These are phyloP conservation scores for Brassica hybrid DNA, from an alignment of 441 rosid genomes.

Conservation along the genomic window DNA sequence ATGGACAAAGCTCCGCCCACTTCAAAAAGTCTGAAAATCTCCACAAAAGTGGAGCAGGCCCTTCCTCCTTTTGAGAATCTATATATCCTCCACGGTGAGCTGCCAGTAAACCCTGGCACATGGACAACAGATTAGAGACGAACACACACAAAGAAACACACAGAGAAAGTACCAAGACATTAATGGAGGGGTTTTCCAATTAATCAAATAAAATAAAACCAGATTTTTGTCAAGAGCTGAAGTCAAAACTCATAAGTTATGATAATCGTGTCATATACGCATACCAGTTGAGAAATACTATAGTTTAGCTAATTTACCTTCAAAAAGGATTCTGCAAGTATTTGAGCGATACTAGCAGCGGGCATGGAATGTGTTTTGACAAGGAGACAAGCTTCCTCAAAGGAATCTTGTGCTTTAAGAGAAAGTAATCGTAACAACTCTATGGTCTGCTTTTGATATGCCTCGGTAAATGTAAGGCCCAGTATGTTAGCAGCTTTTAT, in stretches of 20 bases:
- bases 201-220: slow-evolving; percentile 30
- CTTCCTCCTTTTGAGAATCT: slow-evolving; percentile 97
- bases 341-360: slow-evolving; percentile 88
- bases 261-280: slow-evolving; percentile 8
- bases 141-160: neutral
- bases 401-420: slow-evolving; percentile 98
- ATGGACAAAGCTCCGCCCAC: slow-evolving; percentile 99
- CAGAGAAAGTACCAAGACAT: slow-evolving; percentile 12
- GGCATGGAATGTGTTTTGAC: slow-evolving; percentile 92
- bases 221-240: neutral
- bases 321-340: slow-evolving; percentile 97
- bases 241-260: slow-evolving; percentile 5
- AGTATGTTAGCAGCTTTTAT: slow-evolving; percentile 88
- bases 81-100: slow-evolving; percentile 99
- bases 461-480: slow-evolving; percentile 90
- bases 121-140: slow-evolving; percentile 32
- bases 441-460: slow-evolving; percentile 87
- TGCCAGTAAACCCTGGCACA: slow-evolving; percentile 85
- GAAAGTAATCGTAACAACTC: slow-evolving; percentile 95
- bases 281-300: slow-evolving; percentile 13
- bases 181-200: slow-evolving; percentile 12
- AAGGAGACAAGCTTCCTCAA: slow-evolving; percentile 86
- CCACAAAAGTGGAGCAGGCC: slow-evolving; percentile 97
- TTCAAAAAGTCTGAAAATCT: slow-evolving; percentile 97
- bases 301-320: slow-evolving; percentile 57